Evolutionary conservation across 169 alveolate genomes (phyloP).

Genomic region (Plasmodium cynomolgi): DNA sequence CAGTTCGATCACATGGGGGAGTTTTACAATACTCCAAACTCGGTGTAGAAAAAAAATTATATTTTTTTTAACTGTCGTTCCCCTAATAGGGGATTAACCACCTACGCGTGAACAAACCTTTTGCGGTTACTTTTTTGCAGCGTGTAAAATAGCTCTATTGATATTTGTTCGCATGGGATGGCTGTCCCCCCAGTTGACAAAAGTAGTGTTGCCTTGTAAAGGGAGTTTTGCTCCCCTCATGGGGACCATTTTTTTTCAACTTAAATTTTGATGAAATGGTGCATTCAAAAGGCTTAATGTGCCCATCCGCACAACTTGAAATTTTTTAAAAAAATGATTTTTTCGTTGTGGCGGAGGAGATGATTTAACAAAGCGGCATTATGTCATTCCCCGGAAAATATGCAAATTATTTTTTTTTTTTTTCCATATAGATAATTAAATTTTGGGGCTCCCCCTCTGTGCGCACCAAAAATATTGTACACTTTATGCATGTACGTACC

Average conservation of each 20-base stretch:
- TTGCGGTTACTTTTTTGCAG: too few species aligned
- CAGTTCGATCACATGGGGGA: not conserved
- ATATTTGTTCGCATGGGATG: too few species aligned
- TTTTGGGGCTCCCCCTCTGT: not conserved
- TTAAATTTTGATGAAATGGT: not conserved
- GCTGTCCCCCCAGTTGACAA: too few species aligned
- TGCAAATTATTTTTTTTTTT: not conserved
- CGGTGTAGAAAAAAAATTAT: too few species aligned
- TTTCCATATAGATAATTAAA: not conserved
- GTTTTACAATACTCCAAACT: too few species aligned
- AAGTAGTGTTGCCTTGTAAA: too few species aligned
- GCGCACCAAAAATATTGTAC: not conserved
- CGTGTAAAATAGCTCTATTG: too few species aligned
- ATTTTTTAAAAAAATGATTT: not conserved
- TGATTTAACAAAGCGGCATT: not conserved
- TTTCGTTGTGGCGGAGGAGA: not conserved
- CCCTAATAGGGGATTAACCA: too few species aligned
- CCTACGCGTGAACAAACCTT: too few species aligned
- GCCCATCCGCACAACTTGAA: not conserved
- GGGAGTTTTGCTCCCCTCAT: not conserved
- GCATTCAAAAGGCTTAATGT: not conserved
- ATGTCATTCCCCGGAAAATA: not conserved
- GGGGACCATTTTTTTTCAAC: not conserved
- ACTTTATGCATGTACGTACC: not conserved
- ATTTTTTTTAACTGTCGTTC: too few species aligned